These are phyloP conservation scores for Paramecium octaurelia DNA, from an alignment of 73 alveolate genomes.

Conservation along the genomic window DNA sequence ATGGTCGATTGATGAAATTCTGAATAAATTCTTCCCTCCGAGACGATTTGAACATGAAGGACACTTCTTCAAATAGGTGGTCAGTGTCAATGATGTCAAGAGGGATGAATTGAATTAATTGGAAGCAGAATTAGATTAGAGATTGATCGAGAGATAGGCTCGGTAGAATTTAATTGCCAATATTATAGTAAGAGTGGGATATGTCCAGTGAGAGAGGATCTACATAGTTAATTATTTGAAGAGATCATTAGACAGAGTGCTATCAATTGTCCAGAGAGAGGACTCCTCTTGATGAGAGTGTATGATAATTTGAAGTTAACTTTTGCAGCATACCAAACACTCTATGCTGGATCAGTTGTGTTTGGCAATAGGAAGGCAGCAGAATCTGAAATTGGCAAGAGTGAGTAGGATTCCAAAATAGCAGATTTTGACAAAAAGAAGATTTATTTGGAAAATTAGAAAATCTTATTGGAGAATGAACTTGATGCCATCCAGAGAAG, in stretches of 20 bases:
- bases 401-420: conserved; percentile 65
- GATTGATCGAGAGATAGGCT: conserved; percentile 70
- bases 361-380: conserved; percentile 72
- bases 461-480: conserved; percentile 70
- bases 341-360: conserved; percentile 71
- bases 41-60: conserved; percentile 41
- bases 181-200: conserved; percentile 55
- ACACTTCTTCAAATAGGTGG: conserved; percentile 21
- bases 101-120: conserved; percentile 66
- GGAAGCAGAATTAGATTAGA: conserved; percentile 66
- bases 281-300: conserved; percentile 67
- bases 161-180: background rate
- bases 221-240: conserved; percentile 61
- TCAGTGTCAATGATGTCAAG: conserved; percentile 41
- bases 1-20: conserved; percentile 56
- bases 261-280: conserved; percentile 68
- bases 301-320: conserved; percentile 73
- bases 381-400: conserved; percentile 72
- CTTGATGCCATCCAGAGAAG: conserved; percentile 68
- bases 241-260: conserved; percentile 58
- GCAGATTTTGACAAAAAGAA: conserved; percentile 66
- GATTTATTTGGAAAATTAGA: conserved; percentile 60
- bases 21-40: conserved; percentile 60
- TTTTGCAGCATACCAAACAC: conserved; percentile 71
- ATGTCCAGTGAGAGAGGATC: conserved; percentile 65